Evolutionary conservation across 176 grass and related monocot genomes (phyloP).

Genomic region (Cenchrus purpureus): DNA sequence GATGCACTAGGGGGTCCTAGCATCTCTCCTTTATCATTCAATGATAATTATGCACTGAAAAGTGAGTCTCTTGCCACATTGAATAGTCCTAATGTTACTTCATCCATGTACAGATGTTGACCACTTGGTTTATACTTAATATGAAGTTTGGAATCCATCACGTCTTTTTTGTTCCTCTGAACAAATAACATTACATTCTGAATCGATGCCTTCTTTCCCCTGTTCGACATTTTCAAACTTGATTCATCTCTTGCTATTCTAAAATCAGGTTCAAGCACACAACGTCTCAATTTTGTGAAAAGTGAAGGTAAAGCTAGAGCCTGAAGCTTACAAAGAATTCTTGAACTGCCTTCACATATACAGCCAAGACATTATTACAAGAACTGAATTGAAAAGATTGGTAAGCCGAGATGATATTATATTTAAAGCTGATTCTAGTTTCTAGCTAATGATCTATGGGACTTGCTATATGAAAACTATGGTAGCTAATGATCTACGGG

Average conservation of each 20-base stretch:
- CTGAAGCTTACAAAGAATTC: slow-evolving; percentile 84
- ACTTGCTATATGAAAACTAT: background rate
- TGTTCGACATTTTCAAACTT: background rate
- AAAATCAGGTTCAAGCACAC: slow-evolving; percentile 69
- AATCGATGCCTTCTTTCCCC: background rate
- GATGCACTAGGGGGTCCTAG: slow-evolving; percentile 56
- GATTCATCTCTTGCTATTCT: slow-evolving; percentile 19
- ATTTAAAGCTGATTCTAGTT: background rate
- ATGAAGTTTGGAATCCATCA: background rate
- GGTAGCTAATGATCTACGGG: background rate
- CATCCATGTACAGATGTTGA: background rate
- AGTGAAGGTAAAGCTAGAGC: slow-evolving; percentile 94
- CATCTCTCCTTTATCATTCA: slow-evolving; percentile 65
- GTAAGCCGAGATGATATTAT: slow-evolving; percentile 47
- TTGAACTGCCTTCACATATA: slow-evolving; percentile 98
- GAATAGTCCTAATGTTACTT: background rate
- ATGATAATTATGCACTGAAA: slow-evolving; percentile 79
- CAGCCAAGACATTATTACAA: slow-evolving; percentile 94
- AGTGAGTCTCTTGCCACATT: slow-evolving; percentile 60
- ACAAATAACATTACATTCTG: background rate
- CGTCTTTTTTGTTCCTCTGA: background rate
- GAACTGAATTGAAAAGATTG: slow-evolving; percentile 87
- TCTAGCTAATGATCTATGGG: background rate
- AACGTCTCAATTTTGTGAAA: slow-evolving; percentile 80
- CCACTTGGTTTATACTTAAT: background rate